phyloP scores from a whole-genome alignment of 2,329 filamentous ascomycete genomes.

The Pyrenophora teres region DNA sequence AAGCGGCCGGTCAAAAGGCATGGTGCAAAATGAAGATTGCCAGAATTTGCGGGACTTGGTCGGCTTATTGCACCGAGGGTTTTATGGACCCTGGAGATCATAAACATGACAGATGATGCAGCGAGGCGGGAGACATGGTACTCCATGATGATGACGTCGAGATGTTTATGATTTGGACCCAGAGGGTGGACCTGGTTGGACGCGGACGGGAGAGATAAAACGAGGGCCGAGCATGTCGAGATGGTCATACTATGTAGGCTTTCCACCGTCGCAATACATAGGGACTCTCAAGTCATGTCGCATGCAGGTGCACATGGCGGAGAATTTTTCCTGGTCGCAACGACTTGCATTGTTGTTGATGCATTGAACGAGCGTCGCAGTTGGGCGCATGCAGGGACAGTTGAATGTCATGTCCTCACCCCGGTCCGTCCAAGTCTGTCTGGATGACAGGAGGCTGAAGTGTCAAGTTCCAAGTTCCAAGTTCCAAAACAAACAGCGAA shows the following conservation, averaged over 20 bases:
- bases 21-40: constrained; percentile 9
- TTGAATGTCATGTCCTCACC: neutral
- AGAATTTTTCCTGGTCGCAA: constrained; percentile 1
- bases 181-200: neutral
- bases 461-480: constrained; percentile 4
- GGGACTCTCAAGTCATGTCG: neutral
- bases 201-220: neutral
- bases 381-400: constrained; percentile 11
- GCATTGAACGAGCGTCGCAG: constrained; percentile 8
- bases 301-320: constrained; percentile 9
- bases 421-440: constrained; percentile 6
- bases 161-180: constrained; percentile 1
- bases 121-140: constrained; percentile 13
- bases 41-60: constrained; percentile 5
- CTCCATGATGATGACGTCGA: constrained; percentile 23
- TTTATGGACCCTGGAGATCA: constrained; percentile 22
- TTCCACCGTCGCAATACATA: constrained; percentile 6
- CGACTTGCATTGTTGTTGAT: constrained; percentile 6
- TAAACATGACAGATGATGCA: constrained; percentile 15
- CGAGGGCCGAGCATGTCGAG: constrained; percentile 17
- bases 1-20: neutral
- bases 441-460: neutral
- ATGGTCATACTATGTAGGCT: neutral
- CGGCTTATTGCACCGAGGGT: constrained; percentile 8
- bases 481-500: neutral